phyloP scores from a whole-genome alignment of 2,329 filamentous ascomycete species.

The Monilinia vaccinii-corymbosi region DNA sequence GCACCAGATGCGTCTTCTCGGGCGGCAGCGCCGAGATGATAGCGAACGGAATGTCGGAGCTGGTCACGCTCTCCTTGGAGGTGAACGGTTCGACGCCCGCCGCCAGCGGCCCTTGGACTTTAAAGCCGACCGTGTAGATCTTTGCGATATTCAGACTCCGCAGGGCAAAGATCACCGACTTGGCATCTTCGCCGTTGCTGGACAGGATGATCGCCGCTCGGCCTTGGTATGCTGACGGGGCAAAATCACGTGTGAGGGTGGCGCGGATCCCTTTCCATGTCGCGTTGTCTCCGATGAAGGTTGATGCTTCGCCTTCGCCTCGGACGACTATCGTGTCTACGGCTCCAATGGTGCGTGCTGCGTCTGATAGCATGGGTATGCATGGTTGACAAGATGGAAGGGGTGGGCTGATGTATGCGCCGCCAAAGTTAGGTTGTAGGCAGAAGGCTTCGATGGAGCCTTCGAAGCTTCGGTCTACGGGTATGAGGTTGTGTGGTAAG shows the following conservation, averaged over 20 bases:
- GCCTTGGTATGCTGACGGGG: slow-evolving; percentile 70
- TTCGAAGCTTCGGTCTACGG: slow-evolving; percentile 61
- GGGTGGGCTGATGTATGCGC: slow-evolving; percentile 71
- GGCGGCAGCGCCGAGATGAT: slow-evolving; percentile 71
- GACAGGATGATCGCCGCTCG: slow-evolving; percentile 70
- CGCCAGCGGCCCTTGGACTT: slow-evolving; percentile 52
- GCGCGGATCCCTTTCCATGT: slow-evolving; percentile 80
- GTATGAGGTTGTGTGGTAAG: slow-evolving; percentile 72
- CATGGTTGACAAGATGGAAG: slow-evolving; percentile 49
- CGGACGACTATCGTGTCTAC: slow-evolving; percentile 72
- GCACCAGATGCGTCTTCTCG: slow-evolving; percentile 70
- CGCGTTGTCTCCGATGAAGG: slow-evolving; percentile 70
- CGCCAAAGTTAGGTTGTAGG: slow-evolving; percentile 67
- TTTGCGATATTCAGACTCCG: slow-evolving; percentile 66
- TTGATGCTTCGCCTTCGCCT: slow-evolving; percentile 37
- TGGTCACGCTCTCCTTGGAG: slow-evolving; percentile 70
- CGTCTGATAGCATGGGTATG: slow-evolving; percentile 60
- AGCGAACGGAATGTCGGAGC: slow-evolving; percentile 69
- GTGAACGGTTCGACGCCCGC: slow-evolving; percentile 55
- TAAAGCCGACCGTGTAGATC: slow-evolving; percentile 79
- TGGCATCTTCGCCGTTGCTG: slow-evolving; percentile 64
- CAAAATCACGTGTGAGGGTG: slow-evolving; percentile 71
- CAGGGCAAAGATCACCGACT: slow-evolving; percentile 69
- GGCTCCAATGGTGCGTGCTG: slow-evolving; percentile 68
- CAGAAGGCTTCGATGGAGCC: slow-evolving; percentile 63